A percentile compares a stretch with the other conserved stretches of the same genome.
phyloP scores from a whole-genome alignment of 2,329 filamentous ascomycete genomes.

The Grosmannia serpens region DNA sequence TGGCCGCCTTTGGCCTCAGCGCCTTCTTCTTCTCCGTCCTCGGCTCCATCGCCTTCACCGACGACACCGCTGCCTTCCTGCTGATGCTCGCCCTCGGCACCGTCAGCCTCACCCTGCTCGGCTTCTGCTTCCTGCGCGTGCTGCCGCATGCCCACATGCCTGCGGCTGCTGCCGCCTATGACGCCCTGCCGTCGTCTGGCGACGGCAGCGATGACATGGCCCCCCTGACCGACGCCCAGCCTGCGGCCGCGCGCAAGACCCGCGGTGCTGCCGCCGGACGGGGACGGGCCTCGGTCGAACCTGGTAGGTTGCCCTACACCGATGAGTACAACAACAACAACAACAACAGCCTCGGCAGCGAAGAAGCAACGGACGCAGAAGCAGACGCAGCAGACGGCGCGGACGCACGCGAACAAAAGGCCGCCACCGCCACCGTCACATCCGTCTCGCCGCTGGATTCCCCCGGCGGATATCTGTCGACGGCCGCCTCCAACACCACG shows the following conservation, averaged over 20 bases:
- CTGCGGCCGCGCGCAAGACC: slow-evolving; percentile 10
- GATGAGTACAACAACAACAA: background rate
- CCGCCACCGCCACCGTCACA: background rate
- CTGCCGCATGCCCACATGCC: slow-evolving; percentile 42
- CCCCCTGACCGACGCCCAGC: slow-evolving; percentile 24
- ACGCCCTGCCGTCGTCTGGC: slow-evolving; percentile 33
- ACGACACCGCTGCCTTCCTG: slow-evolving; percentile 71
- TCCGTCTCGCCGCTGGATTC: background rate
- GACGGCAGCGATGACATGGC: slow-evolving; percentile 14
- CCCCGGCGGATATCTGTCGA: background rate
- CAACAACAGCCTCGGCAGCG: background rate
- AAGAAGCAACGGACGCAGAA: background rate
- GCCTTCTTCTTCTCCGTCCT: slow-evolving; percentile 90
- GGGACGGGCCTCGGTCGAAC: slow-evolving; percentile 36
- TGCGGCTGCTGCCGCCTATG: slow-evolving; percentile 29
- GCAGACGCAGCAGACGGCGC: background rate
- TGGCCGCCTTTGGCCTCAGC: slow-evolving; percentile 87
- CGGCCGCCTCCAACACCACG: background rate
- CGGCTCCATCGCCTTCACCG: slow-evolving; percentile 66
- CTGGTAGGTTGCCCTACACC: slow-evolving; percentile 47
- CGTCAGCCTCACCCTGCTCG: slow-evolving; percentile 58
- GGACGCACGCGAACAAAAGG: background rate
- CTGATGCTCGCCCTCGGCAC: slow-evolving; percentile 72
- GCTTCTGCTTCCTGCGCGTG: slow-evolving; percentile 77
- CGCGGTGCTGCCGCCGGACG: slow-evolving; percentile 26